Evolutionary conservation across 257 asterid genomes (phyloP), one percentile per base, ranked within the genome.

Genomic region (Przewalskia tangutica): DNA sequence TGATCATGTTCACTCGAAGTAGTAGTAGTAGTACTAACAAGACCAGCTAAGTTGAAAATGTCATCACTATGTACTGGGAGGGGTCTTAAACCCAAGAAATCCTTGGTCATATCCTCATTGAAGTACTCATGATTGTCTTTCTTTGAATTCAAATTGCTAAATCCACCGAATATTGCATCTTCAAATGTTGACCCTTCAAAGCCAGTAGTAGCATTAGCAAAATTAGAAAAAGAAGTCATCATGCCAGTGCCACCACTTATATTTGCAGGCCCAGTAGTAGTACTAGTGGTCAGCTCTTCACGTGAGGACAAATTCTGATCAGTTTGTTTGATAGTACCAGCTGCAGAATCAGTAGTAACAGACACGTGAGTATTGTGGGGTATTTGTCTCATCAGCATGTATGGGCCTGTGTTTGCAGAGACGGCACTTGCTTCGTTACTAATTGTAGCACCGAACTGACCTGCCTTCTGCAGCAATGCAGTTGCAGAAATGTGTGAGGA

Each of bases 391-490:
- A 89, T 82, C 86, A 70, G 81, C 84, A 90, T 62, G 42, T 71
- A 36, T 60, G 79, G 44, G 27, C 40, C 73, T 76, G 82, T 13
- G 32, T 17, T 17, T 71, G 70, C 11, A 27, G 77, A 50, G 60
- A 34, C 77, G 44, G 80, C 54, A 59, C 65, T 62, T 77, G 59
- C 54, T 81, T 83, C 65, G 82, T 53, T 54, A 83, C 80, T 75
- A 80, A 83, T 58, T 81, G 89, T 91, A 68, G 95, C 86, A 60
- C 97, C 95, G 91, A 95, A 90, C 85, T 92, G 90, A 13, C 92
- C 91, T 83, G 98, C 98, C 82, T 89, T 93, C 90, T 93, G 98
- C 85, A 95, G 86, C 90, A 95, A 81, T 66, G 97, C 95, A 27
- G 98, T 93, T 77, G 98, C 98, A 68, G 98, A 92, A 54, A 91